Conservation (phyloP, 495 filamentous ascomycete genomes). For the Staphylotrichum longicolle region DNA sequence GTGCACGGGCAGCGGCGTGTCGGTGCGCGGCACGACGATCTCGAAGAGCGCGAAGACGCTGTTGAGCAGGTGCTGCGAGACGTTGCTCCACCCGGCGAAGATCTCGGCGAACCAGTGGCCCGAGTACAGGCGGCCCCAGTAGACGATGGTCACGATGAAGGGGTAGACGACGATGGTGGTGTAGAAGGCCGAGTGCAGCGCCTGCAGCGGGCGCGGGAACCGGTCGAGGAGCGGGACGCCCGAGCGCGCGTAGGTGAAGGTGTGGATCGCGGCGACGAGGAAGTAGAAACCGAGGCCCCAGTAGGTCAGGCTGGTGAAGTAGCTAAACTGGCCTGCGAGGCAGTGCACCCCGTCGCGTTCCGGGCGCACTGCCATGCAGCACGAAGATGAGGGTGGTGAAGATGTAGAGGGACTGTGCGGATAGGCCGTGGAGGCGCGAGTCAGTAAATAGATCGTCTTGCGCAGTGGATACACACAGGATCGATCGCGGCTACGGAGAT, state of each 20-base stretch:
- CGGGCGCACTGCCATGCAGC: constrained; percentile 54
- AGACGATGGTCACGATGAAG: constrained; percentile 65
- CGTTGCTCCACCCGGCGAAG: constrained; percentile 65
- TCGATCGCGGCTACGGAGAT: no score
- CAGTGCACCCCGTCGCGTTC: constrained; percentile 26
- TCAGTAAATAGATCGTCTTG: not conserved
- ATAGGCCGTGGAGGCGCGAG: not conserved
- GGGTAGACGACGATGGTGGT: constrained; percentile 65
- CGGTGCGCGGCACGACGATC: constrained; percentile 61
- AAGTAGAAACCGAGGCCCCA: constrained; percentile 82
- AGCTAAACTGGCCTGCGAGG: constrained; percentile 61
- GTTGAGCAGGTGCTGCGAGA: constrained; percentile 75
- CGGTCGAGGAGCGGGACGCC: constrained; percentile 55
- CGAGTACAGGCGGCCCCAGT: constrained; percentile 57
- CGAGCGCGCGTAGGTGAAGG: constrained; percentile 58
- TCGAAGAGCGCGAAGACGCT: constrained; percentile 68
- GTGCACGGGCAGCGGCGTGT: constrained; percentile 57
- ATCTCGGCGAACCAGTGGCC: constrained; percentile 50
- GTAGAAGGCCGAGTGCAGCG: constrained; percentile 64
- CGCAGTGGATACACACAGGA: no score
- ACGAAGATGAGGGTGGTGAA: constrained; percentile 69
- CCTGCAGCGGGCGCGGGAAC: constrained; percentile 62
- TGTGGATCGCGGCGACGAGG: constrained; percentile 61
- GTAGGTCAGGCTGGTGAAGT: constrained; percentile 76
- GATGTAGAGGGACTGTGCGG: constrained; percentile 58